Base-by-base conservation (phyloP, 768 basidiomycete genomes). In the Coprinopsis marcescibilis region DNA sequence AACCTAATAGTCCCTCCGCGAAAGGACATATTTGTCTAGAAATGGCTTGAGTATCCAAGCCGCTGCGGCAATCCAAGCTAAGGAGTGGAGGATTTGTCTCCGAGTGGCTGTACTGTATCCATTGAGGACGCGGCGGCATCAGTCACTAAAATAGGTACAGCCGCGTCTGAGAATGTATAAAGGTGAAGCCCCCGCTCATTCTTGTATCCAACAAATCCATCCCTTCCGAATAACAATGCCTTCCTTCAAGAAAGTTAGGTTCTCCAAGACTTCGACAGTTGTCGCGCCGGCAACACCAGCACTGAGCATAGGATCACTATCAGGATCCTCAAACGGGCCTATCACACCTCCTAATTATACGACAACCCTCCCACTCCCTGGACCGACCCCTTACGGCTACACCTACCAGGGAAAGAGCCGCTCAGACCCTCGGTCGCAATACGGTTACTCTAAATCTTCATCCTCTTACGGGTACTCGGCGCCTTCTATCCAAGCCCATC, bases 181-280 rank as follows among this genome's bases (percentile, higher is more conserved):
- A 32, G n/a, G 30, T 32, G 30, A 8, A 8, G 10, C 30, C 30
- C 8, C 30, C 10, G n/a, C 8, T 27, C 41, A 8, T 17, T 20
- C 25, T 17, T 27, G 14, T n/a, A n/a, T n/a, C n/a, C n/a, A n/a
- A n/a, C n/a, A 8, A 32, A 8, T 32, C 30, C 30, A 32, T 32
- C 30, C 39, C 10, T 20, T 25, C 25, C 39, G 4, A 40, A 4
- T 25, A 8, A 4, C 5, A 40, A 46, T 46, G 45, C 32, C 45
- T 15, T 17, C 38, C 12, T 15, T 36, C 33, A 49, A 49, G 41
- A 49, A 49, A 26, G 48, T 49, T 24, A 21, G 48, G 34, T 49
- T 49, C 33, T 42, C 48, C 15, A 42, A 23, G 24, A 49, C 41
- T 11, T 35, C n/a, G 1, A 49, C 48, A 17, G 30, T 49, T 2